phyloP scores from a whole-genome alignment of 1,139 yeast species.

The Zygosaccharomyces sapae region DNA sequence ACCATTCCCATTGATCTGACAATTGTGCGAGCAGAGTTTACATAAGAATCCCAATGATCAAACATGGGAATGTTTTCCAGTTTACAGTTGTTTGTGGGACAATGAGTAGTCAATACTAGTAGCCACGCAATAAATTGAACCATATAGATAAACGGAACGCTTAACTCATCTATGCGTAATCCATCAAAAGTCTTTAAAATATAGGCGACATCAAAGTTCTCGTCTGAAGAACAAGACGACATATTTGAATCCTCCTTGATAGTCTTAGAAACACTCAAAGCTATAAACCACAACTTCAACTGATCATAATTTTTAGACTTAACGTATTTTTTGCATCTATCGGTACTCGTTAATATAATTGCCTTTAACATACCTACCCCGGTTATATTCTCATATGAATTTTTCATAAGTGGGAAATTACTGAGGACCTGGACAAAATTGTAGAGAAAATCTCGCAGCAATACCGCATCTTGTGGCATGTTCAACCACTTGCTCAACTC shows the following conservation, averaged over 20 bases:
- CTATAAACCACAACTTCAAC: conserved; percentile 40
- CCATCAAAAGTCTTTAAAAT: conserved; percentile 32
- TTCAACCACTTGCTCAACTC: conserved; percentile 34
- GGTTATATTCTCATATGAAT: conserved; percentile 37
- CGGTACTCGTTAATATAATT: conserved; percentile 39
- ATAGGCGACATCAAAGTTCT: conserved; percentile 18
- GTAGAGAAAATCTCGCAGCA: conserved; percentile 36
- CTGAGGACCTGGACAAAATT: conserved; percentile 38
- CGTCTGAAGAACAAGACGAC: conserved; percentile 14
- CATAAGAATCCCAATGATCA: conserved; percentile 27
- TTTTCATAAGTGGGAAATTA: conserved; percentile 44
- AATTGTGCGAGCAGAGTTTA: conserved; percentile 35
- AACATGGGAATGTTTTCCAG: conserved; percentile 16
- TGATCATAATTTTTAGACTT: conserved; percentile 37
- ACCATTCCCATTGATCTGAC: conserved; percentile 46
- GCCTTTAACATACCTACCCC: conserved; percentile 44
- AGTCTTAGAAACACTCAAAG: conserved; percentile 34
- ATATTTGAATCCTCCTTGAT: conserved; percentile 30
- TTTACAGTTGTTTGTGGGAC: conserved; percentile 31
- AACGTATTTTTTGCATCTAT: conserved; percentile 36
- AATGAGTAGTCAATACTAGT: conserved; percentile 38
- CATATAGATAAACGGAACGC: conserved; percentile 39
- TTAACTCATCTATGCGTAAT: conserved; percentile 36
- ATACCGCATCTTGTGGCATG: conserved; percentile 33
- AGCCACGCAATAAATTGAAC: conserved; percentile 44